Evolutionary conservation across 345 rosid genomes (phyloP).

Genomic region (Nasturtium officinale): DNA sequence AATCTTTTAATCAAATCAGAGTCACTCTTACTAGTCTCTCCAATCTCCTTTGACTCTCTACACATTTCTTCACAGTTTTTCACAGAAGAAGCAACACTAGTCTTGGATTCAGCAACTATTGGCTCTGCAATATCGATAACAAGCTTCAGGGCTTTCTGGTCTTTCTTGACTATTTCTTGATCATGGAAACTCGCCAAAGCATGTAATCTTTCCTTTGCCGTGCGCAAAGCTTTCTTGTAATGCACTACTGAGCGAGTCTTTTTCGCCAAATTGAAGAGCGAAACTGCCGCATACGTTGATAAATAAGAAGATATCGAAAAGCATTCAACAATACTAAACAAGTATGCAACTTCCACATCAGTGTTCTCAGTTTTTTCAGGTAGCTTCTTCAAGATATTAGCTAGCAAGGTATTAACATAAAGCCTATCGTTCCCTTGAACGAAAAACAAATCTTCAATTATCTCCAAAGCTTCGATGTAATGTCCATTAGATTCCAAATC

Average conservation of each 20-base stretch:
- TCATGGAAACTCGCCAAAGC: background rate
- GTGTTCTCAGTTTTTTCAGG: background rate
- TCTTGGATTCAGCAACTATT: slow-evolving; percentile 9
- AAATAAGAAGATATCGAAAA: background rate
- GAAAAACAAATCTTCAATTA: background rate
- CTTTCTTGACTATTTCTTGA: background rate
- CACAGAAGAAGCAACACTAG: background rate
- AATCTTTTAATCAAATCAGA: background rate
- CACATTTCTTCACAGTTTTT: background rate
- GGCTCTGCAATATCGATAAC: background rate
- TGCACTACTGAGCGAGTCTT: background rate
- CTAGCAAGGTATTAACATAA: background rate
- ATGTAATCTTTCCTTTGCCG: background rate
- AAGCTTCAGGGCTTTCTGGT: background rate
- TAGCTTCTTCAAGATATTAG: background rate
- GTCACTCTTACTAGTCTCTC: slow-evolving; percentile 4
- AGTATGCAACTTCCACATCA: background rate
- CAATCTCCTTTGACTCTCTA: background rate
- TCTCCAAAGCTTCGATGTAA: slow-evolving; percentile 19
- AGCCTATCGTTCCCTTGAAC: background rate
- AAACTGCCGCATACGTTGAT: background rate
- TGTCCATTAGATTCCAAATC: background rate
- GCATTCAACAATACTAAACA: background rate
- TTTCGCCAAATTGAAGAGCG: background rate
- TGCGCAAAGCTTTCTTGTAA: background rate